phyloP scores from a whole-genome alignment of 2,329 filamentous ascomycete genomes.

The Thielaviopsis euricoi region DNA sequence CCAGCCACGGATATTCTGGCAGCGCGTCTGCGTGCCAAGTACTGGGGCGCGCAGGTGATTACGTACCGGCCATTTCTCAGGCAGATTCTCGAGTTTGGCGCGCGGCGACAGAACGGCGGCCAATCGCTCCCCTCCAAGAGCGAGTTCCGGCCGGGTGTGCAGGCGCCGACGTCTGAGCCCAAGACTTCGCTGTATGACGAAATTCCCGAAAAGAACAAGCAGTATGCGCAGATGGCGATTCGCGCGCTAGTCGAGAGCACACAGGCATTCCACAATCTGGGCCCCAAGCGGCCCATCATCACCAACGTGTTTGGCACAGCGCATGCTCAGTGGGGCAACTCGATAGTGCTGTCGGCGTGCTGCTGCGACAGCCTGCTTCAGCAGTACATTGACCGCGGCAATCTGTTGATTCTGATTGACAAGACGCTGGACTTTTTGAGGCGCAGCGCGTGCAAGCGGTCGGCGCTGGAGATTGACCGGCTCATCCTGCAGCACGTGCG shows the following conservation, averaged over 20 bases:
- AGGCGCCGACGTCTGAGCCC: constrained; percentile 21
- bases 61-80: constrained; percentile 64
- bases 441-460: constrained; percentile 54
- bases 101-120: constrained; percentile 20
- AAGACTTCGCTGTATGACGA: constrained; percentile 22
- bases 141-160: constrained; percentile 22
- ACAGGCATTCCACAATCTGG: constrained; percentile 54
- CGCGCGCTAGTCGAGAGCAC: constrained; percentile 72
- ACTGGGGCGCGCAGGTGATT: constrained; percentile 82
- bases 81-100: constrained; percentile 35
- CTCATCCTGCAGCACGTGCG: constrained; percentile 49
- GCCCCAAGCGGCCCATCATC: constrained; percentile 55
- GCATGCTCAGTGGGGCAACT: constrained; percentile 95
- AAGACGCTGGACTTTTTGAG: constrained; percentile 65
- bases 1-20: constrained; percentile 63
- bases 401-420: constrained; percentile 43
- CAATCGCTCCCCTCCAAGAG: constrained; percentile 18
- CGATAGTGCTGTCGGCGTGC: constrained; percentile 74
- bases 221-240: constrained; percentile 46
- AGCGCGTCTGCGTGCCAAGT: constrained; percentile 79
- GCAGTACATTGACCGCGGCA: constrained; percentile 36
- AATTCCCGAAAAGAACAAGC: constrained; percentile 29
- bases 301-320: constrained; percentile 95
- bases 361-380: constrained; percentile 50
- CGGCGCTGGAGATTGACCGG: constrained; percentile 53